phyloP scores from a whole-genome alignment of 805 yeast species.

The Starmera dryadoides region DNA sequence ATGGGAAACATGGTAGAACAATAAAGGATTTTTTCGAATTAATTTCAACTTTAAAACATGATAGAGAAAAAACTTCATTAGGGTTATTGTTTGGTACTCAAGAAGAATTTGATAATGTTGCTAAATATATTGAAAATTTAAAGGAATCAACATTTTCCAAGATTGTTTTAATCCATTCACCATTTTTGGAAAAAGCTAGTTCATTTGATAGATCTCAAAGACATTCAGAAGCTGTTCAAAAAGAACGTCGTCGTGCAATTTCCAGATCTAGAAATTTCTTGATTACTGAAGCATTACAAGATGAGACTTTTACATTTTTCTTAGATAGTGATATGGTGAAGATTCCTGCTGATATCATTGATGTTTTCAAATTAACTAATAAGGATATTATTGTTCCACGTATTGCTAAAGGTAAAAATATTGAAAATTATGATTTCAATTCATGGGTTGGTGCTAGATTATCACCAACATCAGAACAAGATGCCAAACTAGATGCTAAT shows the following conservation, averaged over 20 bases:
- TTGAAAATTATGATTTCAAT: slow-evolving; percentile 26
- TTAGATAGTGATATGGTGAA: slow-evolving; percentile 24
- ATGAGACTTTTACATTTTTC: slow-evolving; percentile 23
- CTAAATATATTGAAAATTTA: slow-evolving; percentile 4
- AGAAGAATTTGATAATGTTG: slow-evolving; percentile 5
- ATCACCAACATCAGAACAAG: slow-evolving; percentile 18
- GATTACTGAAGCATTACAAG: slow-evolving; percentile 13
- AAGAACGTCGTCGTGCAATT: slow-evolving; percentile 15
- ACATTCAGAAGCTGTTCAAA: slow-evolving; percentile 13
- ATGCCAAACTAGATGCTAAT: slow-evolving; percentile 6
- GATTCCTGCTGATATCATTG: slow-evolving; percentile 18
- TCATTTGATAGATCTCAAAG: slow-evolving; percentile 10
- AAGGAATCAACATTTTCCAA: slow-evolving; percentile 6
- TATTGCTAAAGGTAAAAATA: slow-evolving; percentile 12
- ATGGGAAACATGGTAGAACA: slow-evolving; percentile 25
- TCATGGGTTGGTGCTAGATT: slow-evolving; percentile 27
- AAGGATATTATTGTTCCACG: slow-evolving; percentile 20
- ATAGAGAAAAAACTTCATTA: slow-evolving; percentile 14
- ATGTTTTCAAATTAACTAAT: slow-evolving; percentile 15
- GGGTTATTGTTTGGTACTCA: slow-evolving; percentile 12
- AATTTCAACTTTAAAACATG: slow-evolving; percentile 21
- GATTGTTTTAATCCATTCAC: slow-evolving; percentile 26
- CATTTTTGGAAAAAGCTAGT: slow-evolving; percentile 24
- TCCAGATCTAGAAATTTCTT: slow-evolving; percentile 21
- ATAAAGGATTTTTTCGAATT: slow-evolving; percentile 28